These are phyloP conservation scores for Phaffia tasmanica DNA, from an alignment of 768 basidiomycete species.

Conservation along the genomic window DNA sequence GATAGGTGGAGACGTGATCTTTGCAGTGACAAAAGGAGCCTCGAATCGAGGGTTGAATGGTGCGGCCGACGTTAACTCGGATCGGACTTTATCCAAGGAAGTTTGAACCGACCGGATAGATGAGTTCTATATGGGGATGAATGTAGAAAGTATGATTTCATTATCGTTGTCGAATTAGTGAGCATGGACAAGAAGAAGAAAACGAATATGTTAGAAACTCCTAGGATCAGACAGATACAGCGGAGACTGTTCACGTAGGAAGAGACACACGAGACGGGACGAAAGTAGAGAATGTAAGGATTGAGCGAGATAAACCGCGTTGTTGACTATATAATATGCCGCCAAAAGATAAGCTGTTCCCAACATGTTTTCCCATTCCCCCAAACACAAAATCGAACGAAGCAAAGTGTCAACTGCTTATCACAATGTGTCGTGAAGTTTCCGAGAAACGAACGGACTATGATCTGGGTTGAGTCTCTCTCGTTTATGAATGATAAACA, in stretches of 20 bases:
- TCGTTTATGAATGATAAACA: constrained; percentile 83
- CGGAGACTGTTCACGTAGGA: not conserved
- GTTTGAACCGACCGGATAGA: constrained; percentile 46
- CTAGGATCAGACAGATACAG: not conserved
- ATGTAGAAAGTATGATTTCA: not conserved
- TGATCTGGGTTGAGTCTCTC: constrained; percentile 71
- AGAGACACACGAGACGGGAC: constrained; percentile 57
- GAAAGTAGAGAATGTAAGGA: constrained; percentile 73
- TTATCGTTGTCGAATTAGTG: constrained; percentile 13
- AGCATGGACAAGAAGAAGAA: constrained; percentile 43
- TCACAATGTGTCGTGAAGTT: too few relatives aligned
- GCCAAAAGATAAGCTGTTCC: constrained; percentile 59
- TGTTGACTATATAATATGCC: constrained; percentile 78
- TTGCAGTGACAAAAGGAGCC: constrained; percentile 15
- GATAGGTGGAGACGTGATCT: not conserved
- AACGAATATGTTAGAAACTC: constrained; percentile 38
- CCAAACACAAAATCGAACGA: not conserved
- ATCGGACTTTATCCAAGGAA: constrained; percentile 60
- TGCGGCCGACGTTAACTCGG: constrained; percentile 3
- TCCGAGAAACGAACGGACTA: constrained; percentile 45
- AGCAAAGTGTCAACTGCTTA: too few relatives aligned
- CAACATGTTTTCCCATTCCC: not conserved
- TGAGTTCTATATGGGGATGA: constrained; percentile 43
- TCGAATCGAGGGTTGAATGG: constrained; percentile 20
- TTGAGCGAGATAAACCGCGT: constrained; percentile 77